Evolutionary conservation across 257 asterid species (phyloP).

Genomic region (Penstemon newberryi): DNA sequence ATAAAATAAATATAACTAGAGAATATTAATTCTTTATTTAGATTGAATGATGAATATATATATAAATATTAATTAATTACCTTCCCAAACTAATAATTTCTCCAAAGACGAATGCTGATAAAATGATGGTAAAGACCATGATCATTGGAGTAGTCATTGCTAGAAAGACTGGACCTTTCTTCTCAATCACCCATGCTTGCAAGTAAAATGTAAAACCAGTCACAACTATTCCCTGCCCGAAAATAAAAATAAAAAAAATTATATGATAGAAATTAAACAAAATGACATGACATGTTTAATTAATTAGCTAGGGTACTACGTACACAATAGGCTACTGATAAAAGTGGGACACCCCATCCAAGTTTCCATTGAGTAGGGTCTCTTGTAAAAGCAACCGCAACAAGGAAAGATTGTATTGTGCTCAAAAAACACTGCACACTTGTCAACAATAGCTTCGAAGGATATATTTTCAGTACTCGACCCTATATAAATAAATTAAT

Average conservation of each 20-base stretch:
- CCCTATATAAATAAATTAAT: conserved; percentile 38
- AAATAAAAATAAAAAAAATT: neutral
- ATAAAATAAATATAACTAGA: neutral
- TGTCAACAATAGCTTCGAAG: conserved; percentile 75
- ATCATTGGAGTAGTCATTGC: conserved; percentile 75
- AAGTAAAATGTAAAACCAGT: conserved; percentile 77
- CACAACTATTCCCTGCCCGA: conserved; percentile 70
- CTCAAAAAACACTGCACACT: conserved; percentile 69
- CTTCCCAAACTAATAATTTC: conserved; percentile 72
- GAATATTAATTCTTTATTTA: no score
- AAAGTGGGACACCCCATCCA: conserved; percentile 60
- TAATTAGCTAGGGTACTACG: neutral
- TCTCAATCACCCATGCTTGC: conserved; percentile 86
- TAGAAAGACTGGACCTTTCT: conserved; percentile 82
- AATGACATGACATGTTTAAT: no score
- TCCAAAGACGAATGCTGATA: conserved; percentile 67
- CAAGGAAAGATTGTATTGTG: conserved; percentile 61
- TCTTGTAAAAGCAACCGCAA: conserved; percentile 60
- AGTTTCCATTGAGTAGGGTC: conserved; percentile 67
- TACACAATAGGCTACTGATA: conserved; percentile 74
- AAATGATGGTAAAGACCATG: conserved; percentile 50
- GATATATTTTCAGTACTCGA: conserved; percentile 48
- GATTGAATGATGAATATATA: neutral
- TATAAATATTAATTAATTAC: conserved; percentile 39
- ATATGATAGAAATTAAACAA: neutral